Evolutionary conservation across 495 filamentous ascomycete genomes (phyloP), one percentile per base, ranked within the genome.

Genomic region (Talaromyces proteolyticus): DNA sequence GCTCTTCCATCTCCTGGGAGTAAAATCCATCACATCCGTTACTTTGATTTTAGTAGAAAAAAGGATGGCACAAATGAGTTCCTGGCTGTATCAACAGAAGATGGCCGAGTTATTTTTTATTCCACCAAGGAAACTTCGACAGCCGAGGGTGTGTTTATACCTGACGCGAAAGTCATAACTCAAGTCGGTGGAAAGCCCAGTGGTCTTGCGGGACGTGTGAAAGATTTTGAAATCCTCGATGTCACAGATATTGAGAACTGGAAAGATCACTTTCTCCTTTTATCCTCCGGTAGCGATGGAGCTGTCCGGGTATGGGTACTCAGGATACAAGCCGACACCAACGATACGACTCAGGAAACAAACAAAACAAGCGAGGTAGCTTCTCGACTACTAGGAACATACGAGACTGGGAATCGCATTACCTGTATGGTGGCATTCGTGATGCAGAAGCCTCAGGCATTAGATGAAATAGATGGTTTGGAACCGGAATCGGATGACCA

Each of bases 41-140:
- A 95, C 64, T 57, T 93, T 18, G 61, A 68, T 20, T 44, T 74
- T n/a, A 59, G 68, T 22, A 41, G 57, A 23, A 60, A 72, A 14
- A 68, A 69, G 16, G 69, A 72, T 22, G 57, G 65, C 18, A 63
- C 70, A 24, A 69, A 67, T 14, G 69, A 73, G 14, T 60, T 92
- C 8, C 62, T 98, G 37, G 84, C 83, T 1, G 71, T 94, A 6
- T 88, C 90, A n/a, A 96, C 93, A 0, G 93, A 97, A 62, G 92
- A 97, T 64, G 93, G 94, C 17, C 75, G 87, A 39, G 72, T 98
- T 17, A 55, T 95, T 26, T 95, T 98, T 64, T 96, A 89, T 61
- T 82, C 82, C 40, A 91, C 88, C 2, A 66, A 69, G 23, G 58
- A 60, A 17, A 41, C 63, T 16, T 52, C 54, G 2, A 58, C 60